phyloP scores from a whole-genome alignment of 2,329 filamentous ascomycete species.

The Metarhizium brunneum region DNA sequence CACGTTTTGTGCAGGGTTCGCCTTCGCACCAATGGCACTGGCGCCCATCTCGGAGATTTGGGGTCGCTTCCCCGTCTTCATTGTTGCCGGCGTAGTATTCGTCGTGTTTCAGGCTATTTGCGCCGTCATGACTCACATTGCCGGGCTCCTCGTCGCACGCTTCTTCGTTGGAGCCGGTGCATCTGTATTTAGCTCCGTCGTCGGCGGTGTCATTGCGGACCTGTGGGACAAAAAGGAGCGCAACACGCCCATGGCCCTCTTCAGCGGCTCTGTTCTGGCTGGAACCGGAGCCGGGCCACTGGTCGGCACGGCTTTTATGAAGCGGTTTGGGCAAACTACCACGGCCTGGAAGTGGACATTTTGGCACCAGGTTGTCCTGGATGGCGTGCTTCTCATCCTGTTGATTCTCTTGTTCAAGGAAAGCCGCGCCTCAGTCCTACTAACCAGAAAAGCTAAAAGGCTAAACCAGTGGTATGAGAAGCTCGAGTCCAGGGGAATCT shows the following conservation, averaged over 20 bases:
- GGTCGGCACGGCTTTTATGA: constrained; percentile 58
- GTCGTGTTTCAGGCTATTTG: constrained; percentile 63
- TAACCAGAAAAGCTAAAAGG: constrained; percentile 62
- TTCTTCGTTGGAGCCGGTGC: constrained; percentile 72
- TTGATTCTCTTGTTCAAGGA: constrained; percentile 69
- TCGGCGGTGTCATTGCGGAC: constrained; percentile 85
- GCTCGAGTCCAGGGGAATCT: constrained; percentile 56
- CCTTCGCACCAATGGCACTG: constrained; percentile 74
- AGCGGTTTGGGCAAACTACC: constrained; percentile 38
- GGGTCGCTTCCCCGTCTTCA: constrained; percentile 75
- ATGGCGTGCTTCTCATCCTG: constrained; percentile 47
- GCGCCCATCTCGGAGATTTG: constrained; percentile 86
- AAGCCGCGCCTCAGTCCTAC: constrained; percentile 69
- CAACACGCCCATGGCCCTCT: constrained; percentile 85
- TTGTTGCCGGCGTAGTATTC: constrained; percentile 63
- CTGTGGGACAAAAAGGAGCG: constrained; percentile 70
- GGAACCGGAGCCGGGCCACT: constrained; percentile 76
- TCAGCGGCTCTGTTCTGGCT: constrained; percentile 67
- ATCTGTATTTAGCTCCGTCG: constrained; percentile 76
- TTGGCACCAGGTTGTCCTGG: constrained; percentile 70
- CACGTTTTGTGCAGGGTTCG: constrained; percentile 73
- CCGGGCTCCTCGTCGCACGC: constrained; percentile 65
- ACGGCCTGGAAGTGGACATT: constrained; percentile 78
- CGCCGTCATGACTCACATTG: constrained; percentile 58
- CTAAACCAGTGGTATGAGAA: constrained; percentile 74